Base-by-base conservation (phyloP, 345 rosid genomes). In the Linum usitatissimum region DNA sequence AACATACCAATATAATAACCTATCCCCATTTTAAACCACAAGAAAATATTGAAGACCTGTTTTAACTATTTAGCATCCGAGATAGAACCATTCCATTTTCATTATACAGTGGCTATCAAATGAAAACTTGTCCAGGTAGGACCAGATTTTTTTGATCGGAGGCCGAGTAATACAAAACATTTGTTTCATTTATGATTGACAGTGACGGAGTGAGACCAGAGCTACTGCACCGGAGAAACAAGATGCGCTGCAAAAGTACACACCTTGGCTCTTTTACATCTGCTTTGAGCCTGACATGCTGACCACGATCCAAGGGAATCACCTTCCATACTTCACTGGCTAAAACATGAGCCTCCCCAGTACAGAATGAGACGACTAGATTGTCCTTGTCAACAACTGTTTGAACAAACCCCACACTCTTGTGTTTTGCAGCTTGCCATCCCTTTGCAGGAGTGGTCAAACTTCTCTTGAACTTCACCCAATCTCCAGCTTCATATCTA, bases 401-500 rank as follows among this genome's bases (percentile, higher is more conserved):
- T 78, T 87, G 99, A 73, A 93, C 96, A 87, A 93, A 93, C 68
- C 97, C 97, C 70, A 93, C 96, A 75, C 97, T 93, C 71, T 75
- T 83, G 64, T 80, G 86, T 62, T 76, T 82, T 61, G 97, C 99
- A 75, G 87, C 86, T 84, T 90, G 99, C 99, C 97, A 90, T 51
- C 96, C 99, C 77, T 84, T 74, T 23, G 80, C 57, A 39, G 97
- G 99, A 68, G 79, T 65, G 19, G 75, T 77, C 66, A 87, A 75
- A 70, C 83, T 80, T 82, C 94, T 86, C 75, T 76, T 90, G 71
- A 87, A 90, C 78, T 90, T 93, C 73, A 90, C 88, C 99, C 99
- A 93, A 70, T 93, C 97, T 58, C 97, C 97, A 60, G 87, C 80
- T 72, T 86, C 96, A 78, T 78, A 93, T 73, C 99, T 93, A 70